These are phyloP conservation scores for Fusarium sp. DNA, from an alignment of 2,329 filamentous ascomycete genomes.

Conservation along the genomic window DNA sequence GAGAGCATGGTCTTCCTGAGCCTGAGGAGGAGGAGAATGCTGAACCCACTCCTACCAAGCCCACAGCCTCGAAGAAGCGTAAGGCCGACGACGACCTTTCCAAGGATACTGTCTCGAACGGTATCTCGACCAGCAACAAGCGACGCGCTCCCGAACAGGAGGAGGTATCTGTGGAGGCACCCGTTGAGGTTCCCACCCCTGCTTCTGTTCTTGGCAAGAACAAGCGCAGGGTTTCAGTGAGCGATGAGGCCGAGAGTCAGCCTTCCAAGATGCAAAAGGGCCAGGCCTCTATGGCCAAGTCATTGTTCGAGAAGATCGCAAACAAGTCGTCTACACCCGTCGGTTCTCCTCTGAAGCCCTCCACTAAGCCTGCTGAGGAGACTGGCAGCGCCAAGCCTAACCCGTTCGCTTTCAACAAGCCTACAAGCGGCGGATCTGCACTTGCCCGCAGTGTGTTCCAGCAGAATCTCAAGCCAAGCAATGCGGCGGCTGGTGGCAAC, in stretches of 20 bases:
- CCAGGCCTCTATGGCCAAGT: slow-evolving; percentile 61
- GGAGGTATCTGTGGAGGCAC: slow-evolving; percentile 49
- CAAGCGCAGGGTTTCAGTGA: slow-evolving; percentile 61
- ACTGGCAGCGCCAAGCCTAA: slow-evolving; percentile 45
- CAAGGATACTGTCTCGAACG: slow-evolving; percentile 48
- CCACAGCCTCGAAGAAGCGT: slow-evolving; percentile 58
- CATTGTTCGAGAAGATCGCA: slow-evolving; percentile 64
- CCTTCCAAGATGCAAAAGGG: slow-evolving; percentile 61
- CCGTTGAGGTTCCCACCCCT: slow-evolving; percentile 38
- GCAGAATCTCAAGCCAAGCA: slow-evolving; percentile 50
- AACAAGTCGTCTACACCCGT: slow-evolving; percentile 55
- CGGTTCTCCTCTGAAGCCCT: slow-evolving; percentile 46
- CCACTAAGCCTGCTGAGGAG: slow-evolving; percentile 41
- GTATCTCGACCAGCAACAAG: slow-evolving; percentile 54
- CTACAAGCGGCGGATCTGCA: slow-evolving; percentile 45
- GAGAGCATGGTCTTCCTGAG: slow-evolving; percentile 62
- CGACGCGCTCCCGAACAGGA: slow-evolving; percentile 56
- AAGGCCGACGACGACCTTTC: slow-evolving; percentile 63
- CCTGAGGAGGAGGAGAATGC: slow-evolving; percentile 55
- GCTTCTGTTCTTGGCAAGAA: slow-evolving; percentile 53
- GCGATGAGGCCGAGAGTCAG: slow-evolving; percentile 57
- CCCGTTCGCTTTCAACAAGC: slow-evolving; percentile 48
- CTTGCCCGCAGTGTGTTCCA: slow-evolving; percentile 56
- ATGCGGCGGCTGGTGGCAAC: slow-evolving; percentile 50
- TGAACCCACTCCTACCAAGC: slow-evolving; percentile 46